phyloP scores from a whole-genome alignment of 306 rosid species.

The Cucurbita moschata region DNA sequence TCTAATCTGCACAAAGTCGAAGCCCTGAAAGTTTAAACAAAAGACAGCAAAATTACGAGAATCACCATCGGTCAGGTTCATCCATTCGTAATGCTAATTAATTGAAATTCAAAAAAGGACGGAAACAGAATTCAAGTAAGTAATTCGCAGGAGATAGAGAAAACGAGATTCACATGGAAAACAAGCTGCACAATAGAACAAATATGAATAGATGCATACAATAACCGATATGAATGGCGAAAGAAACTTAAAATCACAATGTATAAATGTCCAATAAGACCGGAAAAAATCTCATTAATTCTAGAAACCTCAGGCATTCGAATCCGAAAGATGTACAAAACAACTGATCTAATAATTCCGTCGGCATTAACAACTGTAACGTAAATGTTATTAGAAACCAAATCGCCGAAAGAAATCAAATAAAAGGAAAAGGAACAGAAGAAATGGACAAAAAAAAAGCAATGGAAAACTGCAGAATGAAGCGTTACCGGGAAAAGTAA shows the following conservation, averaged over 20 bases:
- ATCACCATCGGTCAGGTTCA: not conserved
- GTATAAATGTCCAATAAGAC: not conserved
- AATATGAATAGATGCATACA: not conserved
- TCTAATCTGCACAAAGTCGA: not conserved
- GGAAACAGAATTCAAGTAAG: not conserved
- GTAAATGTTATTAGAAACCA: not conserved
- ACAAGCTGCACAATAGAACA: not conserved
- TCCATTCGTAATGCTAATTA: not conserved
- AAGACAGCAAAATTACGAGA: not conserved
- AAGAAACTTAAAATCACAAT: not conserved
- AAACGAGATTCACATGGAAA: not conserved
- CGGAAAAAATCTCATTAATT: not conserved
- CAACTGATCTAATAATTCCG: not conserved
- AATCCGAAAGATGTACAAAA: not conserved
- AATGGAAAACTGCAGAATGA: not conserved
- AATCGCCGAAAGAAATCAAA: not conserved
- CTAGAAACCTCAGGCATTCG: not conserved
- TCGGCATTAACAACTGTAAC: not conserved
- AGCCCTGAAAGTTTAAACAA: conserved; percentile 1
- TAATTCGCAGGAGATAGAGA: not conserved
- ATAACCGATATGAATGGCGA: not conserved
- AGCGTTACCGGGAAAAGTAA: not conserved
- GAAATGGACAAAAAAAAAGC: not conserved
- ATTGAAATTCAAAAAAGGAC: not conserved
- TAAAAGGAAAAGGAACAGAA: not conserved